phyloP scores from a whole-genome alignment of 495 filamentous ascomycete genomes.

The Penicillium lividum region DNA sequence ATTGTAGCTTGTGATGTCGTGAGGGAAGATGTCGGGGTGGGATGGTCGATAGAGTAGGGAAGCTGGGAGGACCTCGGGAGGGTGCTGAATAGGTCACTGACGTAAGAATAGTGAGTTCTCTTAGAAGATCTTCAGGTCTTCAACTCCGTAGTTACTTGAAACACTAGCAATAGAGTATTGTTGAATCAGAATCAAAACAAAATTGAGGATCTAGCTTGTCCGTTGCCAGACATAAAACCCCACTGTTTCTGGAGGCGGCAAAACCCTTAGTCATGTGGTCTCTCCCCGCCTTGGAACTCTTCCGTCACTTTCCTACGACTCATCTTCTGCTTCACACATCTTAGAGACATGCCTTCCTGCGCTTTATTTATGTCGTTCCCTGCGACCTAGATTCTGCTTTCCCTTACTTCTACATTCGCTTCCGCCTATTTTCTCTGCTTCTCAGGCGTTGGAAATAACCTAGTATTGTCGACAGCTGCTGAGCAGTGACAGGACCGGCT shows the following conservation, averaged over 20 bases:
- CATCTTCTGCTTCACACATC: slow-evolving; percentile 9
- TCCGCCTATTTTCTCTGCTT: slow-evolving; percentile 19
- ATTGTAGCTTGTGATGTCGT: background rate
- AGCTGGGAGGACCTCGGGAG: slow-evolving; percentile 12
- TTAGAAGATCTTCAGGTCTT: background rate
- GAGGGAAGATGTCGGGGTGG: background rate
- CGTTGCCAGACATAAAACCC: slow-evolving; percentile 6
- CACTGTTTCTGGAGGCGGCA: slow-evolving; percentile 22
- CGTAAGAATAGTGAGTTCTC: background rate
- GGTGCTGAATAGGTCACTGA: background rate
- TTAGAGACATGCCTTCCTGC: slow-evolving; percentile 4
- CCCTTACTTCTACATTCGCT: slow-evolving; percentile 16
- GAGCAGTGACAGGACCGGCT: slow-evolving; percentile 36
- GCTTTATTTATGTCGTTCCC: slow-evolving; percentile 8
- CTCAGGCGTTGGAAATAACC: slow-evolving; percentile 18
- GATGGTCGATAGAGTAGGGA: slow-evolving; percentile 2
- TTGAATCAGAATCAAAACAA: background rate
- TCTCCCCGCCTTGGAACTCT: slow-evolving; percentile 15
- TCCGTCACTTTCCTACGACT: slow-evolving; percentile 19
- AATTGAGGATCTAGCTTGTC: background rate
- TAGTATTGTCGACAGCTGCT: slow-evolving; percentile 30
- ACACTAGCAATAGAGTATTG: background rate
- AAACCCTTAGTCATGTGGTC: slow-evolving; percentile 26
- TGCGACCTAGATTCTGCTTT: slow-evolving; percentile 16
- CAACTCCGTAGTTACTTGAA: background rate